A percentile compares a stretch with the other conserved stretches of the same genome.
phyloP scores from a whole-genome alignment of 2,329 filamentous ascomycete species.

The Colletotrichum sp. region DNA sequence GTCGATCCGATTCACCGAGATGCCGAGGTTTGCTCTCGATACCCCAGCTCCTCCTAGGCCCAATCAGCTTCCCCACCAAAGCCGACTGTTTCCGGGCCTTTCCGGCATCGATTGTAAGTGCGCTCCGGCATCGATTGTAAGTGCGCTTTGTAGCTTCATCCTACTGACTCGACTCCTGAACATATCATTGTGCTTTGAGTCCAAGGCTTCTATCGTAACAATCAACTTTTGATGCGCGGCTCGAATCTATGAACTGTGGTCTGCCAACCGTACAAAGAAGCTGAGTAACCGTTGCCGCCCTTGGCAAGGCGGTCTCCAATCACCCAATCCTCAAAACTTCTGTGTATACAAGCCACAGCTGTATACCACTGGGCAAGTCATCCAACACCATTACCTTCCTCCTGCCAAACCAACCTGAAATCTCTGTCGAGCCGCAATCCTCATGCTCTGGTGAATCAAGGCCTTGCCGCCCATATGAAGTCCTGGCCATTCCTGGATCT shows the following conservation, averaged over 20 bases:
- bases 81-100: constrained; percentile 13
- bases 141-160: background rate
- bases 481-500: background rate
- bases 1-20: constrained; percentile 11
- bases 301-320: background rate
- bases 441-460: background rate
- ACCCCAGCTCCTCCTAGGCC: background rate
- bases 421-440: background rate
- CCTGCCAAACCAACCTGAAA: background rate
- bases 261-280: background rate
- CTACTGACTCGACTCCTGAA: background rate
- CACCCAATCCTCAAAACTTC: background rate
- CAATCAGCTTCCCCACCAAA: constrained; percentile 2
- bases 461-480: background rate
- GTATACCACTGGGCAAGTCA: background rate
- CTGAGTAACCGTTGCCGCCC: background rate
- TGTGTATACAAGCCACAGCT: constrained; percentile 6
- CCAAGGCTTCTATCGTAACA: background rate
- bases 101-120: background rate
- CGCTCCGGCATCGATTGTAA: background rate
- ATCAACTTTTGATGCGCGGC: constrained; percentile 14
- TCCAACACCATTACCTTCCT: constrained; percentile 7
- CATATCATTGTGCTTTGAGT: background rate
- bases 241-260: constrained; percentile 4
- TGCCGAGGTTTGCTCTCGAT: constrained; percentile 11